Percentiles rank a stretch among this genome's conserved stretches.
phyloP scores from a whole-genome alignment of 2,329 filamentous ascomycete genomes.

The Mycosphaerella arachidis region DNA sequence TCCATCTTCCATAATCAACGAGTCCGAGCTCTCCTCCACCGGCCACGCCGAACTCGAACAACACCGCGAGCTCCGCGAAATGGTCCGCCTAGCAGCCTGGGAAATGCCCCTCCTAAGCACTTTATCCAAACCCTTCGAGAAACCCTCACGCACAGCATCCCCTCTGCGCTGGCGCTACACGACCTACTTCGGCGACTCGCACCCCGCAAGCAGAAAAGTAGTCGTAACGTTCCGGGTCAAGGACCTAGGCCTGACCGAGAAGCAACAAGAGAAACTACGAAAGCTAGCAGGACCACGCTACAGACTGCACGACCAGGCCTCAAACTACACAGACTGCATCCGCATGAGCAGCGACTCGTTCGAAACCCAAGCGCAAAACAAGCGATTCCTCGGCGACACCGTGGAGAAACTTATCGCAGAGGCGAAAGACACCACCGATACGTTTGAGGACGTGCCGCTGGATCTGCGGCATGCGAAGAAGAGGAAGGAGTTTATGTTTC shows the following conservation, averaged over 20 bases:
- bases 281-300: constrained; percentile 83
- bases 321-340: constrained; percentile 73
- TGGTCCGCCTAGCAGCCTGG: constrained; percentile 83
- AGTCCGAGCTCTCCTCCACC: constrained; percentile 70
- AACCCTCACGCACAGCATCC: constrained; percentile 56
- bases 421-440: constrained; percentile 70
- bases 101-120: constrained; percentile 83
- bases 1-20: constrained; percentile 13
- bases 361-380: constrained; percentile 89
- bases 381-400: constrained; percentile 81
- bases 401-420: constrained; percentile 68
- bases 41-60: constrained; percentile 85
- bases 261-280: constrained; percentile 73
- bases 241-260: constrained; percentile 61
- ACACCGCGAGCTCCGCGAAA: constrained; percentile 82
- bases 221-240: constrained; percentile 79
- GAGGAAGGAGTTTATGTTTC: constrained; percentile 66
- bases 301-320: constrained; percentile 36
- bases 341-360: constrained; percentile 85
- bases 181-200: constrained; percentile 88
- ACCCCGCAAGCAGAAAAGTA: constrained; percentile 89
- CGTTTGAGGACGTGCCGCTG: constrained; percentile 82
- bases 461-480: constrained; percentile 79
- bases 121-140: constrained; percentile 76
- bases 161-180: constrained; percentile 94